These are phyloP conservation scores for Leishmania major DNA, from an alignment of 208 protist species.

Conservation along the genomic window DNA sequence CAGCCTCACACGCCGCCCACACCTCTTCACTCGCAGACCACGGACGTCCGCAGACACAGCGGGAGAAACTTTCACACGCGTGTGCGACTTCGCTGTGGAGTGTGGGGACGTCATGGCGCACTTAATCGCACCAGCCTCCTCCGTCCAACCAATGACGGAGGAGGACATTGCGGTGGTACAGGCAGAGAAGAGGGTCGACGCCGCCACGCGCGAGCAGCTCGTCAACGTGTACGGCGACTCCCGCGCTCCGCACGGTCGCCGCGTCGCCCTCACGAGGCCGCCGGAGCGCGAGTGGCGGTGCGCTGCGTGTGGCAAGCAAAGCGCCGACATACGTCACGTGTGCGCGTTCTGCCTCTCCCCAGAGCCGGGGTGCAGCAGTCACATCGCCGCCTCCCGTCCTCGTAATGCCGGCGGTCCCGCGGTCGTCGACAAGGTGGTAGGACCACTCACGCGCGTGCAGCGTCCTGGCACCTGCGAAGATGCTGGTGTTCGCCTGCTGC, in stretches of 20 bases:
- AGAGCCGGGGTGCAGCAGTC: slow-evolving; percentile 29
- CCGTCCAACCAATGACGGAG: slow-evolving; percentile 33
- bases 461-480: slow-evolving; percentile 28
- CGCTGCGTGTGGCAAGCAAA: slow-evolving; percentile 30
- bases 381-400: neutral
- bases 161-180: slow-evolving; percentile 42
- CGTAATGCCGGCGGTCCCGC: neutral
- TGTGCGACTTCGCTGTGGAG: neutral
- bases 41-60: neutral
- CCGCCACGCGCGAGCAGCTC: slow-evolving; percentile 42
- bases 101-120: slow-evolving; percentile 35
- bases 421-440: neutral
- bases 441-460: neutral
- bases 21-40: neutral
- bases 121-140: slow-evolving; percentile 26
- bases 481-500: slow-evolving; percentile 24
- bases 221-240: slow-evolving; percentile 45
- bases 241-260: slow-evolving; percentile 14
- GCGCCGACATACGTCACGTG: slow-evolving; percentile 51
- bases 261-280: slow-evolving; percentile 38
- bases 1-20: neutral
- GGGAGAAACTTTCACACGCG: slow-evolving; percentile 3
- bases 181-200: slow-evolving; percentile 53
- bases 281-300: slow-evolving; percentile 41
- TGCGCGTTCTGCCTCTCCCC: slow-evolving; percentile 49